Base-by-base conservation (phyloP, 305 asterid genomes). In the Fraxinus platypoda region DNA sequence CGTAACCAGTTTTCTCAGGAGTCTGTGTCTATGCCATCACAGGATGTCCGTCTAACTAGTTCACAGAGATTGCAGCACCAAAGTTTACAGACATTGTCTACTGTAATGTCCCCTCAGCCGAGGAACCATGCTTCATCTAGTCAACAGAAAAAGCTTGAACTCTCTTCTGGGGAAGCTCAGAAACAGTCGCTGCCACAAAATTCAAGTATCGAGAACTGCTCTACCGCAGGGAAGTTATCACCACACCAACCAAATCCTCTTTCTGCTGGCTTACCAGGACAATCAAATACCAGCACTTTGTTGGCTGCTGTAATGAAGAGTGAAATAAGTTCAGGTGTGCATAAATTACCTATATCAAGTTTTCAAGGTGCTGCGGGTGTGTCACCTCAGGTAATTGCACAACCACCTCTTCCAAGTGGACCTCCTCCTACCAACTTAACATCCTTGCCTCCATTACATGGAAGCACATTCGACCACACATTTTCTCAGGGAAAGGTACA, bases 281-380 rank as follows among this genome's bases (percentile, higher is more conserved):
- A 87, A 81, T 88, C 92, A 26, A 90, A 90, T 84, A 86, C 91
- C n/a, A 90, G 90, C 84, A 88, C 88, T 76, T 74, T 86, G 85
- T 78, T 93, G 78, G 92, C 90, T 80, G 90, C 93, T 85, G 90
- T 88, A 74, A 86, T 83, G 84, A 87, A 89, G 79, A 90, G 90
- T 83, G 93, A 91, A 87, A 87, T 86, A 74, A 84, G 71, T 76
- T 77, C 88, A 78, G 64, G 83, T 35, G 31, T 84, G 9, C 84
- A 90, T 80, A 86, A 86, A 80, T 83, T 85, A 57, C 82, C 80
- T 54, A 73, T 70, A 68, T 81, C 84, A 43, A 83, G 71, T 75
- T 85, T 83, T 84, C 82, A 66, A 81, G 94, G 84, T 79, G 80
- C 86, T 78, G 82, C 81, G 75, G 68, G 79, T 17, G 85, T 83